These are phyloP conservation scores for Neofusicoccum sp. DNA, from an alignment of 2,329 filamentous ascomycete genomes.

Conservation along the genomic window DNA sequence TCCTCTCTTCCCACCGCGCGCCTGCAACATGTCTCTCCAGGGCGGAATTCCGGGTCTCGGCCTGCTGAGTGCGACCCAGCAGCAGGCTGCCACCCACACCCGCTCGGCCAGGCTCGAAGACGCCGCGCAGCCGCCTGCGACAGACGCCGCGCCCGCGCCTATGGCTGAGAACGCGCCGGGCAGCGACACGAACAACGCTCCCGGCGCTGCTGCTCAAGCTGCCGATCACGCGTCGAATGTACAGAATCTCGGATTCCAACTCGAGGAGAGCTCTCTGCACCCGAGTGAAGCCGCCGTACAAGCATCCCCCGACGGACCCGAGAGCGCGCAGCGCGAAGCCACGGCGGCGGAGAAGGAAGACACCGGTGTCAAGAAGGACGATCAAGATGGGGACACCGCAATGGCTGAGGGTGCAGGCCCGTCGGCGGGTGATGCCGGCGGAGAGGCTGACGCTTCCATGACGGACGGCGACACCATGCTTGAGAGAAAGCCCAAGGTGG, in stretches of 20 bases:
- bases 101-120: background rate
- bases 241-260: constrained; percentile 26
- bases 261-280: constrained; percentile 39
- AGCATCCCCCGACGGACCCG: constrained; percentile 22
- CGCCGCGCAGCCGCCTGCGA: constrained; percentile 23
- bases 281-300: constrained; percentile 35
- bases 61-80: constrained; percentile 27
- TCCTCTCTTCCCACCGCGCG: background rate
- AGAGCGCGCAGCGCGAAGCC: background rate
- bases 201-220: background rate
- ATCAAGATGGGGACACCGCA: background rate
- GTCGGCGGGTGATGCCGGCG: background rate
- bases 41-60: constrained; percentile 39
- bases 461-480: constrained; percentile 5
- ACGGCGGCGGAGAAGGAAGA: constrained; percentile 9
- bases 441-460: background rate
- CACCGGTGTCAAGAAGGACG: background rate
- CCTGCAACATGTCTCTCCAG: constrained; percentile 7
- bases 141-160: constrained; percentile 26
- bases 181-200: background rate
- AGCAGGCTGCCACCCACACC: background rate
- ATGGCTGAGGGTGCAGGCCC: background rate
- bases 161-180: background rate
- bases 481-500: constrained; percentile 25
- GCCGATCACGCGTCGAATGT: background rate